A percentile compares a stretch with the other conserved stretches of the same genome.
Conservation (phyloP, 768 basidiomycete species). For the Phallus indusiatus region DNA sequence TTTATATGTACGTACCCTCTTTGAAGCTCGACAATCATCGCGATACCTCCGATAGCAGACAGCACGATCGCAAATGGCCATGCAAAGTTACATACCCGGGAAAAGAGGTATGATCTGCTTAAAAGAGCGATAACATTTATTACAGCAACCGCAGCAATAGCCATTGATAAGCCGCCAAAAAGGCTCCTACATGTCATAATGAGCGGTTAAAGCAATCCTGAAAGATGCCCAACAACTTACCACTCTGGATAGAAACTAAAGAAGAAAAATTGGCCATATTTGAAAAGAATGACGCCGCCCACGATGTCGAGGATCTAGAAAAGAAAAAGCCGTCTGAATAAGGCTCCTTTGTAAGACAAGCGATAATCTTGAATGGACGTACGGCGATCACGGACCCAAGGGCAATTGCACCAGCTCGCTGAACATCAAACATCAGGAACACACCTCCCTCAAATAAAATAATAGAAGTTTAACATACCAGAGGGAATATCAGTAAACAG, state of each 20-base stretch:
- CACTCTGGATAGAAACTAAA: constrained; percentile 55
- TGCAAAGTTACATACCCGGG: constrained; percentile 49
- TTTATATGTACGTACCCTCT: constrained; percentile 42
- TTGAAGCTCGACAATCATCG: constrained; percentile 67
- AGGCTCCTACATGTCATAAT: constrained; percentile 40
- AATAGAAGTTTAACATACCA: constrained; percentile 35
- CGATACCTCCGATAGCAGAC: constrained; percentile 50
- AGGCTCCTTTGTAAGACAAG: background rate
- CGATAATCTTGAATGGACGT: constrained; percentile 17
- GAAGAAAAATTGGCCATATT: constrained; percentile 52
- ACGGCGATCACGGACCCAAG: constrained; percentile 59
- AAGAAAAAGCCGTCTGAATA: constrained; percentile 25
- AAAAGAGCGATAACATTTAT: constrained; percentile 51
- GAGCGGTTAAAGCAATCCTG: background rate
- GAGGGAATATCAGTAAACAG: constrained; percentile 62
- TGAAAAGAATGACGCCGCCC: constrained; percentile 55
- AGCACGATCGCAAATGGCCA: constrained; percentile 68
- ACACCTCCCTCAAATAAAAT: constrained; percentile 20
- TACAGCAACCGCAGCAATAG: constrained; percentile 39
- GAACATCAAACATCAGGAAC: constrained; percentile 17
- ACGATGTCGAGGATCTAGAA: constrained; percentile 44
- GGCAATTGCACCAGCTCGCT: constrained; percentile 66
- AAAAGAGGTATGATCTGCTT: constrained; percentile 64
- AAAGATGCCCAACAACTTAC: constrained; percentile 22
- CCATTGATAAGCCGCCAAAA: constrained; percentile 57